Conservation (phyloP, 1,284 basidiomycete genomes). For the Sporisorium scitamineum region DNA sequence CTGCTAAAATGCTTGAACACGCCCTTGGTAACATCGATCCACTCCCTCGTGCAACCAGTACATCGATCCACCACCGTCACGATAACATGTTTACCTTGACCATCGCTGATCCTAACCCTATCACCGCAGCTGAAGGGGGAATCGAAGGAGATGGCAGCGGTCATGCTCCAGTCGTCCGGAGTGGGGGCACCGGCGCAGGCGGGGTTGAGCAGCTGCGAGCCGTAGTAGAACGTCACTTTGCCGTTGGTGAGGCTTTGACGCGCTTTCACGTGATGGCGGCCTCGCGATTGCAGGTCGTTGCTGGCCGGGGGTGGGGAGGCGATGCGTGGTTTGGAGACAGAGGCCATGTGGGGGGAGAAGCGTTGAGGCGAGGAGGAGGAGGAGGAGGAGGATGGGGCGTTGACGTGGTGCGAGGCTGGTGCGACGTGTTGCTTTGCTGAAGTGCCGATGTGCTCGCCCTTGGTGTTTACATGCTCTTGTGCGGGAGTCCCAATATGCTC, state of each 20-base stretch:
- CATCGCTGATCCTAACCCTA: slow-evolving; percentile 15
- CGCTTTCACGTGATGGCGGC: slow-evolving; percentile 16
- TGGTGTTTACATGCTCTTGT: background rate
- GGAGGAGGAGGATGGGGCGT: background rate
- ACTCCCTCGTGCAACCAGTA: slow-evolving; percentile 21
- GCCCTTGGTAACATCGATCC: slow-evolving; percentile 52
- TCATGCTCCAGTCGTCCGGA: slow-evolving; percentile 33
- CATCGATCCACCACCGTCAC: slow-evolving; percentile 43
- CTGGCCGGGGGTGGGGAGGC: background rate
- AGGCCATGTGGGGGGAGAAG: background rate
- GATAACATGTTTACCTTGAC: slow-evolving; percentile 1
- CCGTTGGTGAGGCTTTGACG: slow-evolving; percentile 6
- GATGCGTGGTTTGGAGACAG: slow-evolving; percentile 1
- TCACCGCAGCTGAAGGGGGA: slow-evolving; percentile 42
- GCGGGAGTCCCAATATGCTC: background rate
- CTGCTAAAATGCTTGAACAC: slow-evolving; percentile 26
- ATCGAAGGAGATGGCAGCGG: slow-evolving; percentile 34
- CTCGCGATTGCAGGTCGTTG: slow-evolving; percentile 6
- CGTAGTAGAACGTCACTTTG: slow-evolving; percentile 43
- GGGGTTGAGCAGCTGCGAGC: slow-evolving; percentile 30
- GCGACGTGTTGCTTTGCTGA: background rate
- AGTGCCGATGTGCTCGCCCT: background rate
- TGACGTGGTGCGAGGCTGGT: no score
- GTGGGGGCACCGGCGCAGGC: slow-evolving; percentile 21
- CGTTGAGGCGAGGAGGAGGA: background rate